Conservation (phyloP, 2,329 filamentous ascomycete species). For the Aspergillus neoniger region DNA sequence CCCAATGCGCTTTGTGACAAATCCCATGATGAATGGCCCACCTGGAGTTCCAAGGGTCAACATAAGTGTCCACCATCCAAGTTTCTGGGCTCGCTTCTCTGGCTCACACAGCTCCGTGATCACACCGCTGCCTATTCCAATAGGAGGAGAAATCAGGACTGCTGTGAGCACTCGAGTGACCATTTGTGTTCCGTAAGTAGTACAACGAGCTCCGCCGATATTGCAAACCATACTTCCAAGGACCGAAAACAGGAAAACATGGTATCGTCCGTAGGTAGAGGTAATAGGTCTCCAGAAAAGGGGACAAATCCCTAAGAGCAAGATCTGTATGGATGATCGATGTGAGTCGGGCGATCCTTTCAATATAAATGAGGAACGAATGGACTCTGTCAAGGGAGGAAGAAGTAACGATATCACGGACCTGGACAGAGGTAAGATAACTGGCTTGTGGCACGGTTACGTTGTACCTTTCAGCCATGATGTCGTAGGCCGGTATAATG, state of each 20-base stretch:
- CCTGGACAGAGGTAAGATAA: constrained; percentile 55
- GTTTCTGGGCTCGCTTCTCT: constrained; percentile 51
- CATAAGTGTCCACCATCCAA: constrained; percentile 57
- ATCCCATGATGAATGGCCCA: constrained; percentile 35
- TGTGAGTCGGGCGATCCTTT: background rate
- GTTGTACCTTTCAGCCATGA: constrained; percentile 53
- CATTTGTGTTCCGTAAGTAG: constrained; percentile 51
- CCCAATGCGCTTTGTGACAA: constrained; percentile 52
- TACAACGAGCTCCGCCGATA: constrained; percentile 53
- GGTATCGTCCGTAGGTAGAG: constrained; percentile 55
- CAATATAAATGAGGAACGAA: too few species aligned
- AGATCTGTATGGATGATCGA: constrained; percentile 39
- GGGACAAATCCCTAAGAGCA: constrained; percentile 53
- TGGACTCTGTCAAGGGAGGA: background rate
- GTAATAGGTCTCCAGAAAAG: constrained; percentile 59
- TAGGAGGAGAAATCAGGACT: constrained; percentile 56
- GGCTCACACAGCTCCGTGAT: constrained; percentile 58
- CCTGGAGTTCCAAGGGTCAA: constrained; percentile 51
- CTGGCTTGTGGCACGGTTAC: constrained; percentile 51
- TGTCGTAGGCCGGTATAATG: constrained; percentile 56
- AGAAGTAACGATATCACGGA: constrained; percentile 7
- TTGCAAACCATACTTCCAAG: constrained; percentile 52
- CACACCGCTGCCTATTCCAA: constrained; percentile 55
- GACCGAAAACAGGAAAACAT: constrained; percentile 54
- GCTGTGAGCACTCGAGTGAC: constrained; percentile 52